Conservation (phyloP, 78 protist genomes). For the Chrysochromulina parva region DNA sequence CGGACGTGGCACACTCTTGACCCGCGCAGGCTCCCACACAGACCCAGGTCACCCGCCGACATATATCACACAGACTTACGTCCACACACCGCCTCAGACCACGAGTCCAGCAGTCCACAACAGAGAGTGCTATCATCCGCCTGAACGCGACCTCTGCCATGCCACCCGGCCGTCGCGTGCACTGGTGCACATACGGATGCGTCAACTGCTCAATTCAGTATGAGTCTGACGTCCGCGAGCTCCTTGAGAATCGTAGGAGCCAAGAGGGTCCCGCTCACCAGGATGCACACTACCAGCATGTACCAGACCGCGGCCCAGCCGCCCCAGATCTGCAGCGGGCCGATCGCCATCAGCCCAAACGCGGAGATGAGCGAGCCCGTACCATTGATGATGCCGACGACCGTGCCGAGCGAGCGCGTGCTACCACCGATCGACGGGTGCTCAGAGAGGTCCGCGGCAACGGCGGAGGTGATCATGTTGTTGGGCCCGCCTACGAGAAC, state of each 20-base stretch:
- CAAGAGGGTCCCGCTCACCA: background rate
- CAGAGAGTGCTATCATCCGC: too few relatives aligned
- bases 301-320: background rate
- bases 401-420: constrained; percentile 23
- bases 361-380: constrained; percentile 22
- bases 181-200: too few relatives aligned
- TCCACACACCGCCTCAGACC: too few relatives aligned
- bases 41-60: too few relatives aligned
- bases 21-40: too few relatives aligned
- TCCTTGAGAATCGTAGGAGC: background rate
- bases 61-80: too few relatives aligned
- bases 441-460: constrained; percentile 26
- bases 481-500: constrained; percentile 23
- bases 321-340: background rate
- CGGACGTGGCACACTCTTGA: too few relatives aligned
- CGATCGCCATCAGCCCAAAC: background rate
- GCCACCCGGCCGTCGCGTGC: too few relatives aligned
- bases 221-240: background rate
- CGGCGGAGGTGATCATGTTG: constrained; percentile 30
- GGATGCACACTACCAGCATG: background rate
- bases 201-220: too few relatives aligned
- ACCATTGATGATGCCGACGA: constrained; percentile 26
- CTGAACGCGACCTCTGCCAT: too few relatives aligned
- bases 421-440: constrained; percentile 26
- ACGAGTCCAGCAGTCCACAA: too few relatives aligned